Conservation (phyloP, 169 alveolate genomes). For the Ichthyophthirius multifiliis region DNA sequence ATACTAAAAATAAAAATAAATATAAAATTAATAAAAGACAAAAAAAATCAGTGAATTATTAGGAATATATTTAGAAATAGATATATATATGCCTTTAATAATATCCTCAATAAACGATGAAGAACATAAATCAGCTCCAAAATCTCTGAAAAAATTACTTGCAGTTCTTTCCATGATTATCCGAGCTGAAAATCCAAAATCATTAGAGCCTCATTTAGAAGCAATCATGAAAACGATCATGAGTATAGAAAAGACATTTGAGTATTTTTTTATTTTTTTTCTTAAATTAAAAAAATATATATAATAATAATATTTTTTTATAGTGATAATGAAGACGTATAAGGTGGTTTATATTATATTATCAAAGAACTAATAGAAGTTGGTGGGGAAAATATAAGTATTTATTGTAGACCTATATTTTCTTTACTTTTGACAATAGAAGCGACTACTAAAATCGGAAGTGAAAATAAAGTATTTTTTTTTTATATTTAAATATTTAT, state of each 20-base stretch:
- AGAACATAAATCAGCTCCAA: constrained; percentile 41
- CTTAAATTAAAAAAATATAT: neutral
- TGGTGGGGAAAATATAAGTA: constrained; percentile 48
- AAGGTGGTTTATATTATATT: constrained; percentile 32
- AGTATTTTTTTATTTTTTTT: neutral
- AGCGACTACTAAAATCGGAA: constrained; percentile 40
- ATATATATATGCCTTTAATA: constrained; percentile 51
- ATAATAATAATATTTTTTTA: constrained; percentile 26
- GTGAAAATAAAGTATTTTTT: constrained; percentile 2
- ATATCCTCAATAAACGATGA: constrained; percentile 44
- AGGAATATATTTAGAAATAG: constrained; percentile 45
- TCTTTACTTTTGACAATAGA: constrained; percentile 47
- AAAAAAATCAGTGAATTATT: constrained; percentile 37
- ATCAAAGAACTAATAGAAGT: constrained; percentile 30
- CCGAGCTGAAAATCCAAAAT: constrained; percentile 38
- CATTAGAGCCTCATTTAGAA: constrained; percentile 40
- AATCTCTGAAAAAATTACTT: constrained; percentile 43
- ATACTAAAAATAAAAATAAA: neutral
- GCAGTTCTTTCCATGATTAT: constrained; percentile 43
- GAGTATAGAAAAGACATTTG: constrained; percentile 24
- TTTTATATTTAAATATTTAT: neutral
- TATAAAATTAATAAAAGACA: constrained; percentile 9
- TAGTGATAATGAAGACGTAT: constrained; percentile 32
- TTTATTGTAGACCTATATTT: constrained; percentile 40
- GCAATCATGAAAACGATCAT: constrained; percentile 38